Evolutionary conservation across 208 protist genomes (phyloP).

Genomic region (Crithidia bombi): DNA sequence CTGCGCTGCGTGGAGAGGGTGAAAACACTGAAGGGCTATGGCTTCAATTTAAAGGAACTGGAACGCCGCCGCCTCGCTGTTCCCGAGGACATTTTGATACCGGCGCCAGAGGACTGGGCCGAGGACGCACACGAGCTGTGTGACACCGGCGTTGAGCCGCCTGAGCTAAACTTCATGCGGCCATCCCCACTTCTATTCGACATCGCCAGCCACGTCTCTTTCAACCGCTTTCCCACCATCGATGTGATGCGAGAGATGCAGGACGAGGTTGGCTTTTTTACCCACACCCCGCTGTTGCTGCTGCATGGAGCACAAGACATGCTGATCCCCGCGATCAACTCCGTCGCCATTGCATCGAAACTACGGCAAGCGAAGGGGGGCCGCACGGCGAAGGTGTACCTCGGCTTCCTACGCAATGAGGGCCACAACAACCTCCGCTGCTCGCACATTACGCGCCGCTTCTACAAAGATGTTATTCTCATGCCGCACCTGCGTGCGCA

Average conservation of each 20-base stretch:
- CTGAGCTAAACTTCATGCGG: constrained; percentile 16
- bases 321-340: constrained; percentile 41
- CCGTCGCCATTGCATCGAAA: constrained; percentile 40
- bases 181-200: constrained; percentile 32
- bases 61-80: constrained; percentile 32
- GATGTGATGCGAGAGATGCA: constrained; percentile 42
- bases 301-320: constrained; percentile 44
- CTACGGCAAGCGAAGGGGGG: constrained; percentile 39
- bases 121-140: constrained; percentile 26
- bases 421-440: constrained; percentile 49
- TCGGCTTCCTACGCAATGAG: constrained; percentile 27
- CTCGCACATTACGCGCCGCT: constrained; percentile 37
- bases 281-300: constrained; percentile 44
- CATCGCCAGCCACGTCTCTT: constrained; percentile 38
- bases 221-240: constrained; percentile 46
- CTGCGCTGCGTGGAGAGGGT: constrained; percentile 44
- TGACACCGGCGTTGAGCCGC: constrained; percentile 16
- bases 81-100: constrained; percentile 23
- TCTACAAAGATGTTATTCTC: constrained; percentile 56
- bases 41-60: constrained; percentile 35
- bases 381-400: constrained; percentile 34
- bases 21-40: constrained; percentile 20
- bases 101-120: constrained; percentile 39
- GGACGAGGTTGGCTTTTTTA: constrained; percentile 41
- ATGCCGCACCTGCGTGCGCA: constrained; percentile 40